A percentile compares a stretch with the other conserved stretches of the same genome.
phyloP scores from a whole-genome alignment of 1,139 yeast genomes.

The Geotrichum histeridarum region DNA sequence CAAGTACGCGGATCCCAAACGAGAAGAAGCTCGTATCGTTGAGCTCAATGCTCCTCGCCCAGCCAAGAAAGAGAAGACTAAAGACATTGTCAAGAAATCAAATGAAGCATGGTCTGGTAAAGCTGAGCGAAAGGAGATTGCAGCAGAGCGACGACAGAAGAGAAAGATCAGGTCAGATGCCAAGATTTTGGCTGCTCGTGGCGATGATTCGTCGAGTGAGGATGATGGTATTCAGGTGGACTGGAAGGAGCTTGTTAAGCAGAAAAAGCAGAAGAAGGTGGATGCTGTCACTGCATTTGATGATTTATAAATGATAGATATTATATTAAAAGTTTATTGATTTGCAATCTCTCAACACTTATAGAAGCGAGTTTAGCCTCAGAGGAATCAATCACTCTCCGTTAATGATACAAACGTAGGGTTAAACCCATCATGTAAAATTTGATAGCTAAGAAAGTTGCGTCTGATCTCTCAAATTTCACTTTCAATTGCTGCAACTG shows the following conservation, averaged over 20 bases:
- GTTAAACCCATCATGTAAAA: too few species aligned
- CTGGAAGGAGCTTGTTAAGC: conserved; percentile 81
- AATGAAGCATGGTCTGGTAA: conserved; percentile 81
- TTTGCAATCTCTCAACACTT: too few species aligned
- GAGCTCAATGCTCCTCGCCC: conserved; percentile 41
- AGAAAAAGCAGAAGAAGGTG: conserved; percentile 50
- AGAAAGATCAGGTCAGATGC: conserved; percentile 57
- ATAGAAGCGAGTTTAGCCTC: too few species aligned
- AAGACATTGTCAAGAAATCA: conserved; percentile 32
- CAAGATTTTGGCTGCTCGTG: conserved; percentile 40
- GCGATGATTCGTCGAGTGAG: conserved; percentile 34
- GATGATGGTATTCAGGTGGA: conserved; percentile 58
- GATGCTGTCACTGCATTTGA: conserved; percentile 58
- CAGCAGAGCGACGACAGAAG: conserved; percentile 58
- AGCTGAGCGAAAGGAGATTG: conserved; percentile 56
- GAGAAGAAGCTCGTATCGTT: conserved; percentile 58
- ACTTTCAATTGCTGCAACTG: too few species aligned
- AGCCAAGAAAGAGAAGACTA: conserved; percentile 18
- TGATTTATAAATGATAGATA: conserved; percentile 47
- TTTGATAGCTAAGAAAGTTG: too few species aligned
- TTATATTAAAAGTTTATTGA: too few species aligned
- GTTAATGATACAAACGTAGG: too few species aligned
- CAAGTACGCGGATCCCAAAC: conserved; percentile 56
- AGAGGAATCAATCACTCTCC: too few species aligned
- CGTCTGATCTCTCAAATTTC: too few species aligned